Conservation (phyloP, 306 rosid genomes). For the Quillaja saponaria region DNA sequence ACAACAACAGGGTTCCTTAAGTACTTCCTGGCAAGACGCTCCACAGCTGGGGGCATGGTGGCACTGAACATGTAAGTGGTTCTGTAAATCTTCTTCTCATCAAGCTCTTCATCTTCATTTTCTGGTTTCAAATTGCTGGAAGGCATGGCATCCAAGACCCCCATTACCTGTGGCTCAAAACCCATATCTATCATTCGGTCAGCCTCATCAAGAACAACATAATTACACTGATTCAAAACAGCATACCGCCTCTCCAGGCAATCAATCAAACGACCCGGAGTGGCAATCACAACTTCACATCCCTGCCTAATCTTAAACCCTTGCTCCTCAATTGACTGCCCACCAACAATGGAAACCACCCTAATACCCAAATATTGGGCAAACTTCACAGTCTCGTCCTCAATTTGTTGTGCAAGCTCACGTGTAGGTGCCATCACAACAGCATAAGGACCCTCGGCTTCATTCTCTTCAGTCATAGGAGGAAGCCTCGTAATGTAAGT, state of each 20-base stretch:
- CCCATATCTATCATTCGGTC: slow-evolving; percentile 98
- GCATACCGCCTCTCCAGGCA: slow-evolving; percentile 86
- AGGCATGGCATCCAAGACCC: slow-evolving; percentile 93
- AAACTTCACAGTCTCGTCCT: slow-evolving; percentile 83
- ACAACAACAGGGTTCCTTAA: slow-evolving; percentile 90
- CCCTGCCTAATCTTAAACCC: slow-evolving; percentile 87
- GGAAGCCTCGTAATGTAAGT: slow-evolving; percentile 81
- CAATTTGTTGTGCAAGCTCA: slow-evolving; percentile 91
- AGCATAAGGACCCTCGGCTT: slow-evolving; percentile 91
- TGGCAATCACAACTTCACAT: slow-evolving; percentile 89
- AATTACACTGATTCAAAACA: slow-evolving; percentile 87
- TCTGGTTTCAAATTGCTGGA: slow-evolving; percentile 88
- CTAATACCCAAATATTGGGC: slow-evolving; percentile 76
- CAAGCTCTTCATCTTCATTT: slow-evolving; percentile 91
- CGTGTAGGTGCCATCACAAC: slow-evolving; percentile 98
- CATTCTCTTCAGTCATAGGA: slow-evolving; percentile 84
- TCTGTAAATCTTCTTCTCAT: slow-evolving; percentile 79
- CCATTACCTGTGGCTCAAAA: slow-evolving; percentile 87
- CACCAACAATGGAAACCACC: slow-evolving; percentile 94
- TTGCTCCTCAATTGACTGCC: slow-evolving; percentile 90
- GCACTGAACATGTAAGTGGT: slow-evolving; percentile 96
- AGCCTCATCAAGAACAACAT: slow-evolving; percentile 96
- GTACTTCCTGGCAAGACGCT: slow-evolving; percentile 84
- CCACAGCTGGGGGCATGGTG: slow-evolving; percentile 90
- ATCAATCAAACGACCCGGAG: slow-evolving; percentile 89